Conservation (phyloP, 441 rosid genomes). For the Pelargonium citronellum region DNA sequence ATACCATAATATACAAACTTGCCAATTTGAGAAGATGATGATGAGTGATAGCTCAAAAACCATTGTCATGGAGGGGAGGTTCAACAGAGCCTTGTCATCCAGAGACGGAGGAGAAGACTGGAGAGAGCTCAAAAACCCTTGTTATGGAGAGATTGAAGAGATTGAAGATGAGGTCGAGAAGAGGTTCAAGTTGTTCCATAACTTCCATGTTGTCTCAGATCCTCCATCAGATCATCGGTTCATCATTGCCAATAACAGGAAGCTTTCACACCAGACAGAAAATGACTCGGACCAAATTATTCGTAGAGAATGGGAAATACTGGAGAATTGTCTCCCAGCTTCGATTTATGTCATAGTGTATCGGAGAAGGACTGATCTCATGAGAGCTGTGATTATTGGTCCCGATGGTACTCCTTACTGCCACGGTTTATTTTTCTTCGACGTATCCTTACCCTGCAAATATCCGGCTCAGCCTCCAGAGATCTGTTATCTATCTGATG, state of each 20-base stretch:
- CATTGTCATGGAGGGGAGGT: not conserved
- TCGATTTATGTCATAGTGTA: slow-evolving; percentile 15
- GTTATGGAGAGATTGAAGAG: slow-evolving; percentile 20
- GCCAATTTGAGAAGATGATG: not conserved
- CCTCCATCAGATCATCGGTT: slow-evolving; percentile 16
- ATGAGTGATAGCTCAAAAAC: not conserved
- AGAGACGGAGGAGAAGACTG: not conserved
- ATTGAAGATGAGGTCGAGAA: slow-evolving; percentile 17
- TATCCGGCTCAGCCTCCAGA: slow-evolving; percentile 12
- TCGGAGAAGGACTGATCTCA: slow-evolving; percentile 19
- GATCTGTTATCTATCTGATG: not conserved
- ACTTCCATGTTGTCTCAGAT: not conserved
- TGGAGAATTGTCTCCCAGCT: slow-evolving; percentile 16
- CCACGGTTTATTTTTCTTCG: slow-evolving; percentile 28
- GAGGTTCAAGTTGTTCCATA: slow-evolving; percentile 16
- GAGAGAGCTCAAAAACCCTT: not conserved
- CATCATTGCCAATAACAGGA: not conserved
- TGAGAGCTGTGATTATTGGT: slow-evolving; percentile 21
- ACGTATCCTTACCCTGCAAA: slow-evolving; percentile 14
- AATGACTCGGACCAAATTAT: not conserved
- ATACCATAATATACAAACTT: too few species aligned
- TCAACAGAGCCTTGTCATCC: not conserved
- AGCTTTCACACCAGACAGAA: not conserved
- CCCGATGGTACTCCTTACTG: slow-evolving; percentile 25
- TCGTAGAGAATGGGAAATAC: slow-evolving; percentile 12